Base-by-base conservation (phyloP, 1,284 basidiomycete species). In the Fomes fomentarius region DNA sequence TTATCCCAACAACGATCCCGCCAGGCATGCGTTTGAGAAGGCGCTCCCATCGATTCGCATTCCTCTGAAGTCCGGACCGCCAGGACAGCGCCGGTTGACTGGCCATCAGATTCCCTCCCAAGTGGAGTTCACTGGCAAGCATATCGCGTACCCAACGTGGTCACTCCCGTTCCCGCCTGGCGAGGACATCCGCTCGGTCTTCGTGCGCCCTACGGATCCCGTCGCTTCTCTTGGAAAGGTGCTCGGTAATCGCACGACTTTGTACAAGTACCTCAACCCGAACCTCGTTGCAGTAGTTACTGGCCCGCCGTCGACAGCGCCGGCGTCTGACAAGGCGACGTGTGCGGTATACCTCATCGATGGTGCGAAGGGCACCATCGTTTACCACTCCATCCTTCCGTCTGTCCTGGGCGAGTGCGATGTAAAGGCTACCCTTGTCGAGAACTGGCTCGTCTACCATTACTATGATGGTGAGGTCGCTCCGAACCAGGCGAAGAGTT, bases 261-360 rank as follows among this genome's bases (percentile, higher is more conserved):
- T 98, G 50, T 96, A 97, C 81, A 98, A 98, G 76, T 97, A 96
- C 69, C 81, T 98, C 59, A 96, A 96, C 69, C 89, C 91, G 5
- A 85, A 93, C 62, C 66, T 94, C 15, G 77, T 89, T 38, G 83
- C 88, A 3, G 76, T 93, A 25, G 74, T 88, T 7, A 91, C 89
- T 14, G 71, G 78, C 4, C 71, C 76, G 4, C 66, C 70, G 7
- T 57, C 66, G 7, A 42, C 55, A 4, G 50, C 63, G 14, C 50
- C 65, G 5, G 41, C 63, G 3, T 47, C 51, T 15, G 51, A 61
- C 21, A 41, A 60, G 1, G 48, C 68, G 4, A 71, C 68, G 14
- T 92, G 90, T 62, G 83, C 83, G 1, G 66, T 97, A 9, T 89
- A 91, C 63, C 72, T 97, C 7, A 63, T 97, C 17, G 94, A 98